phyloP scores from a whole-genome alignment of 495 filamentous ascomycete genomes.

The Darksidea phi region DNA sequence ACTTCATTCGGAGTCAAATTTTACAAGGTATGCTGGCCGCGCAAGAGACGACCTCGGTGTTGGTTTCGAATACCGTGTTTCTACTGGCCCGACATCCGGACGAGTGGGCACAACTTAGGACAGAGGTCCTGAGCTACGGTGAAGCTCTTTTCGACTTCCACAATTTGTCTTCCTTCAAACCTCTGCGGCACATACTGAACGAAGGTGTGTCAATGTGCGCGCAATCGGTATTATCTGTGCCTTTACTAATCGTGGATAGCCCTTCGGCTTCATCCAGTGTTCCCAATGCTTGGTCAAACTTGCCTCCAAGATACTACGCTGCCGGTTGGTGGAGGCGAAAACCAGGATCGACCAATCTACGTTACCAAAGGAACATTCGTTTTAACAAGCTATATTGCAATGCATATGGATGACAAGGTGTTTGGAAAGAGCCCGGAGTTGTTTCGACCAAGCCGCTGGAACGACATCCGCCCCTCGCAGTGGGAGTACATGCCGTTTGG shows the following conservation, averaged over 20 bases:
- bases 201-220: background rate
- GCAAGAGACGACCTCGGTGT: constrained; percentile 5
- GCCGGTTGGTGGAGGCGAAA: background rate
- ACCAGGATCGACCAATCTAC: background rate
- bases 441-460: background rate
- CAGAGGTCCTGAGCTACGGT: background rate
- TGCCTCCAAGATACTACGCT: background rate
- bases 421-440: background rate
- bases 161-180: background rate
- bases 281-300: background rate
- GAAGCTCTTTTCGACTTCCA: background rate
- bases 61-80: background rate
- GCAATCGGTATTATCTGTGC: background rate
- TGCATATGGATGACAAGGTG: background rate
- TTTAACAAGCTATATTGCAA: background rate
- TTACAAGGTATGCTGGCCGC: constrained; percentile 6
- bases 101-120: background rate
- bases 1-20: background rate
- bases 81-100: background rate
- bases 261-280: constrained; percentile 2
- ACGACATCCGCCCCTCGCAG: background rate
- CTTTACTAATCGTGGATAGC: background rate
- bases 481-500: background rate
- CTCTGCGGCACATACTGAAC: background rate
- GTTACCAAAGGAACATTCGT: background rate